Conservation (phyloP, 495 filamentous ascomycete species). For the Cladorrhinum samala region DNA sequence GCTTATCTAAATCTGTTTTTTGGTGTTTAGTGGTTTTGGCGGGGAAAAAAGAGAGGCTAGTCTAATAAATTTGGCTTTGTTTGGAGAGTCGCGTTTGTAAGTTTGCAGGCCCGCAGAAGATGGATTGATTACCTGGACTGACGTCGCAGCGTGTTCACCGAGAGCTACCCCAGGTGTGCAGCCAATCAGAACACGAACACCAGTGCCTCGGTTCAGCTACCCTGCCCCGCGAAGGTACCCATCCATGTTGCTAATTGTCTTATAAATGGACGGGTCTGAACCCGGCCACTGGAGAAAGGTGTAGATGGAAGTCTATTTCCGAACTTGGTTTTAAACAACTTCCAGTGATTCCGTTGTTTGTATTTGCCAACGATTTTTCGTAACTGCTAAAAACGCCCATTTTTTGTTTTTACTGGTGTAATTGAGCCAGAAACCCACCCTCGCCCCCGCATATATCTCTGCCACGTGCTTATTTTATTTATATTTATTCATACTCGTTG, state of each 20-base stretch:
- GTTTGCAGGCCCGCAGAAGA: not conserved
- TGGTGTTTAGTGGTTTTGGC: too few relatives aligned
- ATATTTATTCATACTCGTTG: not conserved
- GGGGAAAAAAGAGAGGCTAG: too few relatives aligned
- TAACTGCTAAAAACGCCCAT: too few relatives aligned
- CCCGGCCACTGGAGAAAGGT: not conserved
- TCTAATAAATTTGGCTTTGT: too few relatives aligned
- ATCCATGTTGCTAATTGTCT: not conserved
- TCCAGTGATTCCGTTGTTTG: not conserved
- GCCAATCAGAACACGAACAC: constrained; percentile 17
- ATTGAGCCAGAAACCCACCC: not conserved
- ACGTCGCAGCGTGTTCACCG: constrained; percentile 11
- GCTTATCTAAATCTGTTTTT: too few relatives aligned
- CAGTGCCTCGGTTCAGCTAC: constrained; percentile 22
- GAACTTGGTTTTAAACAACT: not conserved
- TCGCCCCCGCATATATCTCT: not conserved
- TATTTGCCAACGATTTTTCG: not conserved
- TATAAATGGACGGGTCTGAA: not conserved
- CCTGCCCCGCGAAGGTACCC: constrained; percentile 9
- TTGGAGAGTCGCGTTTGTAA: too few relatives aligned
- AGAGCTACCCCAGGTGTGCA: constrained; percentile 18
- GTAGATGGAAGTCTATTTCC: constrained; percentile 2
- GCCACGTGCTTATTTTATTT: not conserved
- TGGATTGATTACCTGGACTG: constrained; percentile 13
- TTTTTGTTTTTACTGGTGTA: not conserved